Evolutionary conservation across 192 early-diverging fungal species (phyloP), one percentile per base, ranked within the genome.

Genomic region (Coemansia sp.): DNA sequence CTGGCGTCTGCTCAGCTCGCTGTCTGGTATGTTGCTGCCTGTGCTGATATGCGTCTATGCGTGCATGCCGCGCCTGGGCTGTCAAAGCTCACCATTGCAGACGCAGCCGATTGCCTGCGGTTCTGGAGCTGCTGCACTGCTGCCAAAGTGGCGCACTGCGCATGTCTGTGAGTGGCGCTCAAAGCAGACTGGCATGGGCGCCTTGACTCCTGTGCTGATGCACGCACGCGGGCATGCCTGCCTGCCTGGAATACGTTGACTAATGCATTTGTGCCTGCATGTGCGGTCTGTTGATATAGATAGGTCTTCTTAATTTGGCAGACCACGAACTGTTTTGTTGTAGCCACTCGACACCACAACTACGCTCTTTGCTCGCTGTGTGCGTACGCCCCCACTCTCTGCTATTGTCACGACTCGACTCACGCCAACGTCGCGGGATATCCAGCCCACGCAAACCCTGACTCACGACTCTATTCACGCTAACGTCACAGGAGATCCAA

Each of bases 321-420:
- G 53, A 5, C 53, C 14, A 32, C 25, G 25, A 15, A 55, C 32
- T 55, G 53, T 29, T 47, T 9, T 25, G 47, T 17, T 23, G 47
- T 61, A 61, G 60, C 47, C 49, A 48, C 41, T 60, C 56, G 32
- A 57, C 56, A 60, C 59, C 39, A 37, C 45, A 32, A 51, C 48
- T 37, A 49, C 32, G 47, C 47, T 35, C 50, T 25, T 24, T 14
- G 47, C 43, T 48, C 60, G 60, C 60, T 61, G 60, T 61, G 43
- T 61, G 60, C 60, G 60, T 24, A 29, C 47, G 43, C 60, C 39
- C 45, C 45, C 35, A 45, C 21, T 39, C 17, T 7, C 48, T 49
- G 48, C 21, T 49, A 49, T 49, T 22, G 48, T 17, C 48, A 49
- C 48, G 48, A 49, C n/a, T 49, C 12, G 12, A 49, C 0, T 21